Percentiles rank a stretch among this genome's conserved stretches.
Evolutionary conservation across 805 yeast genomes (phyloP).

Genomic region (Candida pseudoglaebosa): DNA sequence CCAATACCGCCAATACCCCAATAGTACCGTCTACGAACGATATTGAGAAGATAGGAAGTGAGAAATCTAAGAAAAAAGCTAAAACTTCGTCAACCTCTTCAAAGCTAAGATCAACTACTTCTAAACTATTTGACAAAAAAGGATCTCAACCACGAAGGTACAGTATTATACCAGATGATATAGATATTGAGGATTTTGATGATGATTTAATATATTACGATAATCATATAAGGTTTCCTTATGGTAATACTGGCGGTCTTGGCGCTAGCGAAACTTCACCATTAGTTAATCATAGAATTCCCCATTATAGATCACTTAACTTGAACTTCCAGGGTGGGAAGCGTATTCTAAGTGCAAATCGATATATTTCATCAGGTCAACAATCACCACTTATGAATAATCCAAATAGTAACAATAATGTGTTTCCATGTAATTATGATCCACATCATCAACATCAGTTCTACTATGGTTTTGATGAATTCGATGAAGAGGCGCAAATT

Average conservation of each 20-base stretch:
- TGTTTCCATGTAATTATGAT: slow-evolving; percentile 34
- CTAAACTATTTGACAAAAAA: slow-evolving; percentile 67
- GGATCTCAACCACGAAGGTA: slow-evolving; percentile 71
- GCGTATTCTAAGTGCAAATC: slow-evolving; percentile 18
- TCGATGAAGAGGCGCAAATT: slow-evolving; percentile 28
- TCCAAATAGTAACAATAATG: slow-evolving; percentile 11
- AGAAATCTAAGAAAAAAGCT: slow-evolving; percentile 21
- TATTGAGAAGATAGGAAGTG: slow-evolving; percentile 14
- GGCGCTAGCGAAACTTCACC: slow-evolving; percentile 29
- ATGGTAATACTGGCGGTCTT: slow-evolving; percentile 19
- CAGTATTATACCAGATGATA: slow-evolving; percentile 66
- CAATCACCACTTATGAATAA: slow-evolving; percentile 11
- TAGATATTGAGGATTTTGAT: slow-evolving; percentile 50
- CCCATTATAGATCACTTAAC: slow-evolving; percentile 40
- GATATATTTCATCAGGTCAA: slow-evolving; percentile 38
- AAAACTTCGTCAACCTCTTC: slow-evolving; percentile 33
- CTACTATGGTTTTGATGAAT: slow-evolving; percentile 38
- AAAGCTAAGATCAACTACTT: slow-evolving; percentile 62
- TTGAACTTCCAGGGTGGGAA: slow-evolving; percentile 23
- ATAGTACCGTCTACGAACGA: background rate
- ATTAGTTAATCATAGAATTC: slow-evolving; percentile 26
- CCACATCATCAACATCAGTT: slow-evolving; percentile 23
- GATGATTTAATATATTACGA: slow-evolving; percentile 49
- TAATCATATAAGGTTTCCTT: slow-evolving; percentile 37
- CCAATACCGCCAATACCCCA: slow-evolving; percentile 3